Base-by-base conservation (phyloP, 805 yeast species). In the Blastobotrys robertii region DNA sequence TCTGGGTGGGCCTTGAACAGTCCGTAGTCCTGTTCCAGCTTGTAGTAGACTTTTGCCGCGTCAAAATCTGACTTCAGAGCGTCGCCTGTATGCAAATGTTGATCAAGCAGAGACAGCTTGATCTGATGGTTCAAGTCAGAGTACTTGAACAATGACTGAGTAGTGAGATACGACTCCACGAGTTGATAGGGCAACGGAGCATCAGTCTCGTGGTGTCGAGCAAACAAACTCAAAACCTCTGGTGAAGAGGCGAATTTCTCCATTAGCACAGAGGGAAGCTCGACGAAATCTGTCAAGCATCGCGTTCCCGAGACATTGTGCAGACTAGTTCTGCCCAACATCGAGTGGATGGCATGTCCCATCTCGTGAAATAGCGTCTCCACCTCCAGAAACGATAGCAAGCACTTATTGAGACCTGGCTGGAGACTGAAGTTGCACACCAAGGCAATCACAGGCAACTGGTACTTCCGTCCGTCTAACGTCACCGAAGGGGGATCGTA, bases 341-440 rank as follows among this genome's bases (percentile, higher is more conserved):
- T 90, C 2, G 97, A 85, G 60, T 92, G 98, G 76, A 92, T 83
- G 1, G 97, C 97, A 62, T 92, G 98, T 1, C 98, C 98, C 95
- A 92, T 87, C 63, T 92, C 98, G 63, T 92, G 98, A 66, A 92
- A 92, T 13, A 92, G 66, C 0, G 98, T 92, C 54, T 90, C 95
- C 14, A 90, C 87, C 55, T 92, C 97, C 44, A 72, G 74, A 44
- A 84, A 68, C 9, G 80, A 69, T 33, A 90, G 63, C 13, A 84
- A 65, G 28, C 88, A 79, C 15, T 76, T 73, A 4, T 56, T 55
- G 4, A 53, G 50, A 28, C 63, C 69, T 2, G 63, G 59, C 12
- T 63, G 56, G 30, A 65, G 67, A 1, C 67, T 63, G 58, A 92
- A 90, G 56, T 87, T 86, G 59, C 97, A 92, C 12, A 86, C 84